Base-by-base conservation (phyloP, 1,284 basidiomycete species). In the Leccinum pachyderme region DNA sequence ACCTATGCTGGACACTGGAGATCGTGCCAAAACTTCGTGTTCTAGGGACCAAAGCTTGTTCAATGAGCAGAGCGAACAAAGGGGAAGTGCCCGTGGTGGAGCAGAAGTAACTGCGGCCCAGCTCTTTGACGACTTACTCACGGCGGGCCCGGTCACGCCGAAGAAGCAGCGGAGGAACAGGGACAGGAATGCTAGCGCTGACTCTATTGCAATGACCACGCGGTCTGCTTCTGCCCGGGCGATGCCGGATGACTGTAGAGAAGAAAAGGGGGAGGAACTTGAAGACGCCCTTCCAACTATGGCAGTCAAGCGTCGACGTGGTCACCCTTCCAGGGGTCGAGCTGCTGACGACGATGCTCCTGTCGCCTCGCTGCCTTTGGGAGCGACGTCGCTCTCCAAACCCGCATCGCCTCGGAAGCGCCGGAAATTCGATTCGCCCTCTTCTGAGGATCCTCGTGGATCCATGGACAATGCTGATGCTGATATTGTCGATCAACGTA, bases 101-200 rank as follows among this genome's bases (percentile, higher is more conserved):
- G 47, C 27, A 47, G 59, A 60, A 39, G 54, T 67, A 13, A 54
- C 68, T 27, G 68, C 71, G 39, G 72, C 70, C 7, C 58, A 69
- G 22, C 71, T 70, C 35, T 70, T 70, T 49, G 68, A 70, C 51
- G 68, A 70, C 47, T 4, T 68, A 13, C 58, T 72, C 25, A 15
- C 66, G 43, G 15, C 44, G 1, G n/a, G 25, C 25, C 44, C 70
- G 37, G 25, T 15, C 8, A 45, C 44, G 44, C 44, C 3, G 44
- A 62, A 60, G 56, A 61, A 47, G 43, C 62, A 59, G 12, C 46
- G 57, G 41, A 57, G 46, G 47, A 22, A 27, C n/a, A 62, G 46
- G 48, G 24, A 27, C n/a, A 62, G 57, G 51, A 59, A 60, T n/a
- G 49, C 35, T 4, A 60, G 48, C 13, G 46, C 58, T 29, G 52